These are phyloP conservation scores for Talaromyces adpressus DNA, from an alignment of 495 filamentous ascomycete species.

Conservation along the genomic window DNA sequence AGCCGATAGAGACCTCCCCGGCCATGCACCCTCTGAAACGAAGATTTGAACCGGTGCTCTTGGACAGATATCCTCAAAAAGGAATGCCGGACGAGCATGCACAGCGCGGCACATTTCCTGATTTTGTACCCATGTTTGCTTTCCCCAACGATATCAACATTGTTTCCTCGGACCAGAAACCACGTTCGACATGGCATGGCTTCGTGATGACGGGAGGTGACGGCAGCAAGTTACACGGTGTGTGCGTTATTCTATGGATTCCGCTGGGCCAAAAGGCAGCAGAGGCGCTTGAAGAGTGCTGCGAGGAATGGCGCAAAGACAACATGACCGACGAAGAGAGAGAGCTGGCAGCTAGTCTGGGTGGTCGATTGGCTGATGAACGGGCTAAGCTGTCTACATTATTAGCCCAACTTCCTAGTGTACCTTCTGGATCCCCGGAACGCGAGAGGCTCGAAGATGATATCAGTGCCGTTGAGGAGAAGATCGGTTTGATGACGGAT, in stretches of 20 bases:
- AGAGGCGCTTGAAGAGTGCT: slow-evolving; percentile 81
- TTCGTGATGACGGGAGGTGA: slow-evolving; percentile 96
- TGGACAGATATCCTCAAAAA: slow-evolving; percentile 88
- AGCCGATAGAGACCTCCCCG: slow-evolving; percentile 82
- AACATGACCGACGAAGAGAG: slow-evolving; percentile 97
- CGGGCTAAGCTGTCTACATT: slow-evolving; percentile 84
- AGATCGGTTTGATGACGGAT: slow-evolving; percentile 94
- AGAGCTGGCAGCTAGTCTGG: slow-evolving; percentile 87
- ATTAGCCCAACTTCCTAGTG: slow-evolving; percentile 70
- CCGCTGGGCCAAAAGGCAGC: slow-evolving; percentile 75
- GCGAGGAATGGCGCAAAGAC: slow-evolving; percentile 86
- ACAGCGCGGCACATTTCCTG: slow-evolving; percentile 81
- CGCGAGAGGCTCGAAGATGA: slow-evolving; percentile 85
- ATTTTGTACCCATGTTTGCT: slow-evolving; percentile 98
- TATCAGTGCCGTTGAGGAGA: slow-evolving; percentile 94
- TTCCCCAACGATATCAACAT: slow-evolving; percentile 98
- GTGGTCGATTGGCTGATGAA: slow-evolving; percentile 82
- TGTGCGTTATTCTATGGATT: slow-evolving; percentile 89
- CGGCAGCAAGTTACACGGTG: slow-evolving; percentile 83
- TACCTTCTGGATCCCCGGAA: slow-evolving; percentile 70
- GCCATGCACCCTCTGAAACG: slow-evolving; percentile 93
- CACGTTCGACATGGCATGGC: slow-evolving; percentile 93
- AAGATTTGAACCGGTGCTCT: slow-evolving; percentile 85
- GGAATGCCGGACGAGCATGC: slow-evolving; percentile 73
- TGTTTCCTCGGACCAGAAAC: slow-evolving; percentile 88